Conservation (phyloP, 495 filamentous ascomycete genomes). For the Evernia prunastri region DNA sequence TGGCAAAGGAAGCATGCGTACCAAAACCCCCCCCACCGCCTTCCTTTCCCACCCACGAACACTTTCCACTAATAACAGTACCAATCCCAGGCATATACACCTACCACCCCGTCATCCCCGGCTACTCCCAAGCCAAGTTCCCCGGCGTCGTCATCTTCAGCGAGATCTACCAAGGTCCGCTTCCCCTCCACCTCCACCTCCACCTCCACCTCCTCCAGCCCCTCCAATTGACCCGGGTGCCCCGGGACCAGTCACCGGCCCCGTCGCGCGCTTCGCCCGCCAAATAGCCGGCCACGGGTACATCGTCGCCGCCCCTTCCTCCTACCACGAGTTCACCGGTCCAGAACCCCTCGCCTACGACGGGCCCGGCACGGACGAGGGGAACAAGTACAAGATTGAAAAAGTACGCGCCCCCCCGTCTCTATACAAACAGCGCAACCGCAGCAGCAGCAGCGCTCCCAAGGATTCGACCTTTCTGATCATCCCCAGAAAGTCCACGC, state of each 20-base stretch:
- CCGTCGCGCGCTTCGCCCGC: constrained; percentile 82
- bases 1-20: constrained; percentile 58
- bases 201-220: background rate
- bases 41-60: background rate
- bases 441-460: background rate
- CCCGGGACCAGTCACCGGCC: constrained; percentile 76
- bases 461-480: background rate
- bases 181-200: background rate
- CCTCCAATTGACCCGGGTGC: constrained; percentile 10
- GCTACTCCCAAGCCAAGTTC: constrained; percentile 82
- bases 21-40: background rate
- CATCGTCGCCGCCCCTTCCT: constrained; percentile 83
- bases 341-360: constrained; percentile 83
- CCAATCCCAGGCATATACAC: constrained; percentile 67
- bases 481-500: constrained; percentile 63
- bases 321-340: constrained; percentile 88
- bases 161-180: constrained; percentile 89
- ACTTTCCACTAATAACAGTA: constrained; percentile 9
- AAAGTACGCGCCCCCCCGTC: constrained; percentile 52
- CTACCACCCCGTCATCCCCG: constrained; percentile 78
- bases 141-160: constrained; percentile 88
- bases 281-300: constrained; percentile 93
- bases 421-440: background rate
- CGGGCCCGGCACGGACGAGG: constrained; percentile 76
- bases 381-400: constrained; percentile 77